These are phyloP conservation scores for Heimioporus retisporus DNA, from an alignment of 1,284 basidiomycete species.

Conservation along the genomic window DNA sequence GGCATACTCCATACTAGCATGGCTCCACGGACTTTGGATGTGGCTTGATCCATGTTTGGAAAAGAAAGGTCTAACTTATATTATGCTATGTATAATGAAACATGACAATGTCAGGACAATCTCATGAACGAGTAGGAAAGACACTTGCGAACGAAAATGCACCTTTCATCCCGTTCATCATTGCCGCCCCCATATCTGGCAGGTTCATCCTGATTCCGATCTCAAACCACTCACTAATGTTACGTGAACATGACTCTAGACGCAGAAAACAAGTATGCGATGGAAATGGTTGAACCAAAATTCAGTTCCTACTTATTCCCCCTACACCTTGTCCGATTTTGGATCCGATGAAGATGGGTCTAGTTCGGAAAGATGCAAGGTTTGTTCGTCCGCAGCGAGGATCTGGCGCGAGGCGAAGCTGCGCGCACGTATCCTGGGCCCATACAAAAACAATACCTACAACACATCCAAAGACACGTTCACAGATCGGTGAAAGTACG, in stretches of 20 bases:
- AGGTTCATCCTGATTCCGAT: slow-evolving; percentile 22
- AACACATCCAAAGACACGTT: neutral
- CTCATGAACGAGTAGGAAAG: slow-evolving; percentile 69
- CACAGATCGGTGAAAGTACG: slow-evolving; percentile 5
- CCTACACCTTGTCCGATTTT: slow-evolving; percentile 27
- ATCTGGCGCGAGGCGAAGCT: slow-evolving; percentile 68
- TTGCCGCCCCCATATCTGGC: slow-evolving; percentile 67
- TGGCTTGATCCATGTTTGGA: too few relatives aligned
- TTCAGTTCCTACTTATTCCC: neutral
- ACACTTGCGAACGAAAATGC: slow-evolving; percentile 71
- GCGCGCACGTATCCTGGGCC: slow-evolving; percentile 58
- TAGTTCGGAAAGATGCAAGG: neutral
- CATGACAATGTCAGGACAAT: too few relatives aligned
- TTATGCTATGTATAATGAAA: too few relatives aligned
- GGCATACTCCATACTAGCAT: too few relatives aligned
- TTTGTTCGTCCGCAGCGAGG: slow-evolving; percentile 38
- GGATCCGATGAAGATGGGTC: neutral
- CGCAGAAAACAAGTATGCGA: slow-evolving; percentile 53
- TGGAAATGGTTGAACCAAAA: too few relatives aligned
- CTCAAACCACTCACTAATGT: slow-evolving; percentile 14
- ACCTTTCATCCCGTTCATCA: slow-evolving; percentile 67
- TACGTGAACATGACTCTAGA: slow-evolving; percentile 47
- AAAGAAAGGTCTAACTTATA: too few relatives aligned
- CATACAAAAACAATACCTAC: slow-evolving; percentile 32
- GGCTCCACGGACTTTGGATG: too few relatives aligned